Evolutionary conservation across 345 rosid species (phyloP).

Genomic region (Citrus unshiu): DNA sequence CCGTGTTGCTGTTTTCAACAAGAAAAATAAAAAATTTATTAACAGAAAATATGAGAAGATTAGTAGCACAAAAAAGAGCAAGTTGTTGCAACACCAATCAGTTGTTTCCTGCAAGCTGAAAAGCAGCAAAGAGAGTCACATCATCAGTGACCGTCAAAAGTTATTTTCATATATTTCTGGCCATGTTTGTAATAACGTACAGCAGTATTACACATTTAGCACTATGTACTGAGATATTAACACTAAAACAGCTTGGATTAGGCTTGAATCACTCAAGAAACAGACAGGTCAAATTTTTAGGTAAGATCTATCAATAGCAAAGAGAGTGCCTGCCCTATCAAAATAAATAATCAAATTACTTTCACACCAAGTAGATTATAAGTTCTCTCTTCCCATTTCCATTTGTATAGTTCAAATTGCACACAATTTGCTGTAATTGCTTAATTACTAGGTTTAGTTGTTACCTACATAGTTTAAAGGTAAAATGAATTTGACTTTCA

Average conservation of each 20-base stretch:
- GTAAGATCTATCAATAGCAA: not conserved
- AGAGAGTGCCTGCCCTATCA: not conserved
- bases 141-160: not conserved
- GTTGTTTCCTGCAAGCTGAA: not conserved
- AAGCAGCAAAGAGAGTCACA: not conserved
- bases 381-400: not conserved
- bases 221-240: not conserved
- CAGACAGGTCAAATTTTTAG: not conserved
- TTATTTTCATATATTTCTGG: not conserved
- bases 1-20: conserved; percentile 54
- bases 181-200: not conserved
- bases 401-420: not conserved
- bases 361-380: not conserved
- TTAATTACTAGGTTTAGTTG: not conserved
- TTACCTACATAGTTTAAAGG: no score
- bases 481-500: not conserved
- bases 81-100: not conserved
- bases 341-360: not conserved
- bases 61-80: not conserved
- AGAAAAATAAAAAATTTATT: not conserved
- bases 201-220: not conserved
- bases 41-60: not conserved
- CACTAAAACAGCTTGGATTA: not conserved
- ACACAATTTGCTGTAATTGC: not conserved
- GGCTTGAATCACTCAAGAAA: not conserved